A percentile compares a stretch with the other conserved stretches of the same genome.
Evolutionary conservation across 108 stramenopile genomes (phyloP).

Genomic region (Pseudonitzschia multiseries): DNA sequence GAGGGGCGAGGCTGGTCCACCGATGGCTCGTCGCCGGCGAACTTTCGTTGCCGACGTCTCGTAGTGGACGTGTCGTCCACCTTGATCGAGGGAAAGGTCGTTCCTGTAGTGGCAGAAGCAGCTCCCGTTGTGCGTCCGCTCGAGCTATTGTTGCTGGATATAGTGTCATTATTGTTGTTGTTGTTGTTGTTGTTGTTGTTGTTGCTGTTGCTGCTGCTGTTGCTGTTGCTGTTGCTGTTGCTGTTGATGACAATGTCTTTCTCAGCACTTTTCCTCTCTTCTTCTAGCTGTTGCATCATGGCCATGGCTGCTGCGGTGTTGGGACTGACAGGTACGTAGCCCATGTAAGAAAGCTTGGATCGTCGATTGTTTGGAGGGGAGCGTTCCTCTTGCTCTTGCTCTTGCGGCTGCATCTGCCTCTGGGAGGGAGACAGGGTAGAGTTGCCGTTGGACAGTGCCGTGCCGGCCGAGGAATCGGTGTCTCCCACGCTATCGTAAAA

Average conservation of each 20-base stretch:
- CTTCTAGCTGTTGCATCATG: background rate
- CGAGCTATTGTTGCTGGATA: background rate
- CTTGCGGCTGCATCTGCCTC: background rate
- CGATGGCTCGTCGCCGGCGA: background rate
- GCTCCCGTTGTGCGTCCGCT: conserved; percentile 3
- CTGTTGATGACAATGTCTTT: background rate
- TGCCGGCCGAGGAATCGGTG: background rate
- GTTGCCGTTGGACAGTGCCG: background rate
- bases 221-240: too few species aligned
- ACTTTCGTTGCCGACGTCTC: background rate
- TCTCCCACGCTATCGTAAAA: conserved; percentile 3
- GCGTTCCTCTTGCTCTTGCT: background rate
- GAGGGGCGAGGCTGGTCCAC: background rate
- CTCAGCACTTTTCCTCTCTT: background rate
- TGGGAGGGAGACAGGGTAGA: background rate
- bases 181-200: too few species aligned
- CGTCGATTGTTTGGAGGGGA: background rate
- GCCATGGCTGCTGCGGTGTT: conserved; percentile 9
- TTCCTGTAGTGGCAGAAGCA: background rate
- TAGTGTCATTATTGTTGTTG: too few species aligned
- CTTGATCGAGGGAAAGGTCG: conserved; percentile 7
- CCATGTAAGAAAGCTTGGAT: conserved; percentile 8
- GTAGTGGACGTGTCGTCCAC: conserved; percentile 15
- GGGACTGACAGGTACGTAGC: conserved; percentile 14
- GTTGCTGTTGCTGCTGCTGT: background rate